Conservation (phyloP, 1,139 yeast genomes). For the Debaryomyces robertsiae region DNA sequence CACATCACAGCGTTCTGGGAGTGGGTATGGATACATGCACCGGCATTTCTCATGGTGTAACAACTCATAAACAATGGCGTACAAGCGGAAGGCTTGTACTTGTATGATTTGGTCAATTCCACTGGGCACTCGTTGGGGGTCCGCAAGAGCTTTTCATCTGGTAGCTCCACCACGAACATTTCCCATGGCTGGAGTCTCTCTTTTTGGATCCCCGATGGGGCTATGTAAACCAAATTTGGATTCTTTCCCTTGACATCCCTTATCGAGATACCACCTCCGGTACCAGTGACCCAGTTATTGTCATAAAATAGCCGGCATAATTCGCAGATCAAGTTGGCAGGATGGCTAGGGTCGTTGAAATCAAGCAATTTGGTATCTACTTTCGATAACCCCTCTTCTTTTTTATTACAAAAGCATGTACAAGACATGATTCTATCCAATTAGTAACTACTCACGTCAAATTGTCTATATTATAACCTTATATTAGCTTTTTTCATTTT, state of each 20-base stretch:
- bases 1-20: conserved; percentile 87
- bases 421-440: not conserved
- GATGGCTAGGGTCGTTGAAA: conserved; percentile 60
- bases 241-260: conserved; percentile 52
- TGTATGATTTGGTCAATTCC: conserved; percentile 43
- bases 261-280: conserved; percentile 94
- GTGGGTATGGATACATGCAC: conserved; percentile 95
- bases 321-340: conserved; percentile 84
- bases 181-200: conserved; percentile 83
- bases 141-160: conserved; percentile 56
- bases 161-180: conserved; percentile 72
- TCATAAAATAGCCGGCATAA: conserved; percentile 75
- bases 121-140: conserved; percentile 54
- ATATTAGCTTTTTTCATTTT: not conserved
- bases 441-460: too few species aligned
- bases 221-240: conserved; percentile 64
- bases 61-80: conserved; percentile 86
- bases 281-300: conserved; percentile 92
- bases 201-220: conserved; percentile 96
- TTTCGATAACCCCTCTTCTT: conserved; percentile 1
- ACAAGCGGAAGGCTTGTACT: conserved; percentile 86
- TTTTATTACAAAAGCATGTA: conserved; percentile 8
- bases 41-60: conserved; percentile 72
- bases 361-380: conserved; percentile 9
- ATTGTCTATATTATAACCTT: too few species aligned